phyloP scores from a whole-genome alignment of 805 yeast genomes.

The Lachancea cidri region DNA sequence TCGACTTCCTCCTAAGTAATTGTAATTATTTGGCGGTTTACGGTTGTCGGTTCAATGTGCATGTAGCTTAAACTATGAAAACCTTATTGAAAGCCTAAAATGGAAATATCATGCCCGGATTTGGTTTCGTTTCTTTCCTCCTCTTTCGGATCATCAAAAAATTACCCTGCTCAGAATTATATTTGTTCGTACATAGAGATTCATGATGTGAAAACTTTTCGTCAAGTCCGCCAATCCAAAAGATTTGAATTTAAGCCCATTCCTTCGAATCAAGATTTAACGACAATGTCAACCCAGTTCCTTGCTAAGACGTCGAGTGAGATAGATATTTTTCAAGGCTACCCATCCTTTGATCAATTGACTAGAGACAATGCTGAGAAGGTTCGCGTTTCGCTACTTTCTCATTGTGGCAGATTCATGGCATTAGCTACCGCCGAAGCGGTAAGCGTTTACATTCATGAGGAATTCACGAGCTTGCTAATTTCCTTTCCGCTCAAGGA shows the following conservation, averaged over 20 bases:
- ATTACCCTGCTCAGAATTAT: not conserved
- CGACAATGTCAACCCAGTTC: slow-evolving; percentile 32
- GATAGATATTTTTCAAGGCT: slow-evolving; percentile 33
- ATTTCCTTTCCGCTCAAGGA: slow-evolving; percentile 44
- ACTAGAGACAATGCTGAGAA: slow-evolving; percentile 6
- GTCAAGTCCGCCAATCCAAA: not conserved
- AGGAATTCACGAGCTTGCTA: slow-evolving; percentile 19
- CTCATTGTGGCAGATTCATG: slow-evolving; percentile 34
- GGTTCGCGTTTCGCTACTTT: slow-evolving; percentile 23
- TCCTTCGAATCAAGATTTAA: not conserved
- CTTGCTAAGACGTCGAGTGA: slow-evolving; percentile 32
- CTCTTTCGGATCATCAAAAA: not conserved
- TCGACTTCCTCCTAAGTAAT: no score
- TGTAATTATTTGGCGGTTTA: no score
- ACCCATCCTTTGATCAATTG: slow-evolving; percentile 22
- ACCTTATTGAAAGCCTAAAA: no score
- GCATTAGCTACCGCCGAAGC: slow-evolving; percentile 27
- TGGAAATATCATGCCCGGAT: no score
- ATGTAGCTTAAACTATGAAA: no score
- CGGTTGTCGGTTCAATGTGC: no score
- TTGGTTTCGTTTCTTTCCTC: no score
- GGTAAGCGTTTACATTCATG: slow-evolving; percentile 28
- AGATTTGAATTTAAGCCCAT: not conserved
- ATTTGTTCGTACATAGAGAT: not conserved
- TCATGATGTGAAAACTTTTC: not conserved